phyloP scores from a whole-genome alignment of 306 rosid genomes.

The Rubus parviflorus region DNA sequence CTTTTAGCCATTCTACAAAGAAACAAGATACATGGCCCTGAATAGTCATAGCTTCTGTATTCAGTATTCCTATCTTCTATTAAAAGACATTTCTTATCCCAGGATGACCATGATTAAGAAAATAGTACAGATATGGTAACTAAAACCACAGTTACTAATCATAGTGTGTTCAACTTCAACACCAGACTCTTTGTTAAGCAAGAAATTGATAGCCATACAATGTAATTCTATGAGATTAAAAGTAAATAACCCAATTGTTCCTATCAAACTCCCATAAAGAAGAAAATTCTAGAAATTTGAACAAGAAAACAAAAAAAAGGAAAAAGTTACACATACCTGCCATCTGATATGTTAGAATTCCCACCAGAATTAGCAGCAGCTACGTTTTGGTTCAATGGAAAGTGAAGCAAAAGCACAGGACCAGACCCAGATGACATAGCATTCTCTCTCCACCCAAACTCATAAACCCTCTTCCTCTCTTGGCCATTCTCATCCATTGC shows the following conservation, averaged over 20 bases:
- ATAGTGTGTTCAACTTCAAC: too few species aligned
- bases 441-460: conserved; percentile 45
- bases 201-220: neutral
- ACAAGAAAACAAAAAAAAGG: neutral
- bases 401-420: conserved; percentile 63
- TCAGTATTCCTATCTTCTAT: neutral
- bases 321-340: conserved; percentile 46
- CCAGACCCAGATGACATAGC: conserved; percentile 49
- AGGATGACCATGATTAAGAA: neutral
- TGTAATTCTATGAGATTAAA: neutral
- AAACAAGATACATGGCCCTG: neutral
- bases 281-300: neutral
- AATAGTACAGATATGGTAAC: neutral
- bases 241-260: neutral
- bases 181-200: neutral
- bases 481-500: neutral
- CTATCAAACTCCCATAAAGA: conserved; percentile 9
- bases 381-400: conserved; percentile 40
- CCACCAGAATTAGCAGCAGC: conserved; percentile 21
- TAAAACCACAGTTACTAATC: neutral
- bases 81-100: neutral
- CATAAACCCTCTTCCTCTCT: conserved; percentile 19
- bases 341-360: conserved; percentile 24
- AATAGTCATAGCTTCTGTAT: neutral
- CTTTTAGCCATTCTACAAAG: conserved; percentile 12